Evolutionary conservation across 768 basidiomycete species (phyloP), one percentile per base, ranked within the genome.

Genomic region (Mycena venus): DNA sequence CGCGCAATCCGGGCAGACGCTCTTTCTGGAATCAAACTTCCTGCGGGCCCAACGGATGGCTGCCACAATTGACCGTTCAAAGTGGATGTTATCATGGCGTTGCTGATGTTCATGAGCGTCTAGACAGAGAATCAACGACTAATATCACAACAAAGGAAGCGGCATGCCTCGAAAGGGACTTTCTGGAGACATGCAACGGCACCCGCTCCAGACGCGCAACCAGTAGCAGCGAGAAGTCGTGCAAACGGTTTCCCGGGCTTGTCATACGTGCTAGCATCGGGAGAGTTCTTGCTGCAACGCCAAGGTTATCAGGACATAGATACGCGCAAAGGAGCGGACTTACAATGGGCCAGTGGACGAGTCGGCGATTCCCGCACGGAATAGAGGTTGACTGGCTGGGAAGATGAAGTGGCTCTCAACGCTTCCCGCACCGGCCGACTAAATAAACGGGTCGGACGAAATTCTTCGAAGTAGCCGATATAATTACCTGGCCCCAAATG

Each of bases 21-120:
- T 47, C 87, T 79, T 62, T 83, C 85, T 0, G 88, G 79, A 23
- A 88, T 79, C 62, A 91, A 83, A 77, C 89, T 91, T 2, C 89
- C 90, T 0, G 81, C 64, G 1, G 88, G 88, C 0, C 91, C 90
- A 6, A 91, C 85, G 0, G 89, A 72, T 0, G 91, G 90, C 74
- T 91, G 84, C 91, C 91, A 91, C 6, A 91, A 80, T 74, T 92
- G 91, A 0, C 70, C 21, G 63, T 92, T 91, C 31, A 92, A 79
- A 1, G 87, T 88, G 0, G 82, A 62, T 0, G 25, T 60, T 11
- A 89, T 88, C 86, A 91, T 85, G 0, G 73, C 56, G 74, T 90
- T 90, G 47, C 86, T 88, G 55, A 86, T 86, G 67, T 86, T 85
- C 72, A 89, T 55, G 25, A 91, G 82, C 1, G 84, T 87, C 91